Base-by-base conservation (phyloP, 1,284 basidiomycete genomes). In the Meira nashicola region DNA sequence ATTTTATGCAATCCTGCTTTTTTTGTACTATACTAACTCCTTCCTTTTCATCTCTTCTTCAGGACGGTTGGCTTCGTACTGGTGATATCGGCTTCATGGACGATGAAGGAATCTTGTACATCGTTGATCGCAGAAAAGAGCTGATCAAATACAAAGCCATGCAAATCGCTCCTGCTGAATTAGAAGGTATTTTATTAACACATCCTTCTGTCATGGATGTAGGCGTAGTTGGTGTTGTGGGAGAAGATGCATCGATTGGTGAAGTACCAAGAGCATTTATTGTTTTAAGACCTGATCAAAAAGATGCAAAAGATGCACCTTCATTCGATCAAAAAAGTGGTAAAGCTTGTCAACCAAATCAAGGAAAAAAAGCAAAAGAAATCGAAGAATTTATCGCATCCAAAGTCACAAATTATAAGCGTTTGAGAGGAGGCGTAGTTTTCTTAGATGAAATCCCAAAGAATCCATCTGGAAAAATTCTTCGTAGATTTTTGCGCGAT, bases 231-330 rank as follows among this genome's bases (percentile, higher is more conserved):
- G 73, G 73, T 6, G 19, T 70, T 1, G 62, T 69, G 47, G 28
- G 28, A 33, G 57, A 56, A 41, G 58, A 73, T 39, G 51, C 59
- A 14, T 57, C 64, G 11, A 71, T 52, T 12, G 56, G 61, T 86
- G 87, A 63, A 58, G 59, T 79, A 8, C 78, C 78, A 1, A 58
- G 70, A 14, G 78, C 78, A 0, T 79, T 74, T 58, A 64, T 79
- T 7, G 76, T 77, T 39, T 67, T 72, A 12, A 41, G 60, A n/a
- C 28, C 28, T 33, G 55, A 63, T 1, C 50, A 50, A 2, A 1
- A 53, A 25, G 58, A 71, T 19, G 57, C 62, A 3, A 59, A 54
- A 1, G 66, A 64, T 4, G 61, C 65, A 25, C 50, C 23, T 23
- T 25, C n/a, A 2, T 21, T 19, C 46, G 14, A 48, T 48, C 21